phyloP scores from a whole-genome alignment of 768 basidiomycete genomes.

The Aureoboletus auriporus region DNA sequence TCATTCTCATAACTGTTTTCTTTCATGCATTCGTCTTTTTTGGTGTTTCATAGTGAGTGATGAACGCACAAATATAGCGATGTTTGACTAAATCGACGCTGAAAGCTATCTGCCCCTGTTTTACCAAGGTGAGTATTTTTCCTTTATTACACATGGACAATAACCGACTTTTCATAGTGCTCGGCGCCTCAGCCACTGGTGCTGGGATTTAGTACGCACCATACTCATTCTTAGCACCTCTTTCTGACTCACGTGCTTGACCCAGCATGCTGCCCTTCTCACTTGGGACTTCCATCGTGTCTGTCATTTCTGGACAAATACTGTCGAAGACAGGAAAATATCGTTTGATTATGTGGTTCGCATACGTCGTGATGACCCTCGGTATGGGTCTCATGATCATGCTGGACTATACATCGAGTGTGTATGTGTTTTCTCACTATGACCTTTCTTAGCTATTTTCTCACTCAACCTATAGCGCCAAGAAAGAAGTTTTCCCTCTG shows the following conservation, averaged over 20 bases:
- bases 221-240: background rate
- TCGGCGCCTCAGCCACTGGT: constrained; percentile 69
- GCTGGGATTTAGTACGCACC: constrained; percentile 58
- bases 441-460: background rate
- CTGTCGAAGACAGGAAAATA: constrained; percentile 58
- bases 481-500: constrained; percentile 60
- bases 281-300: constrained; percentile 50
- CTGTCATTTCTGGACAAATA: constrained; percentile 53
- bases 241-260: background rate
- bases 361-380: constrained; percentile 52
- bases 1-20: constrained; percentile 55
- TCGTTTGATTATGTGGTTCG: constrained; percentile 58
- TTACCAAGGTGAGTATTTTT: constrained; percentile 46
- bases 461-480: constrained; percentile 40
- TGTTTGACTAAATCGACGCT: background rate
- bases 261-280: constrained; percentile 73
- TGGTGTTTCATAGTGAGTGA: constrained; percentile 30
- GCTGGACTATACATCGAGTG: constrained; percentile 52
- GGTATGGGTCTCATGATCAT: constrained; percentile 75
- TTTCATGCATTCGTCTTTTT: constrained; percentile 67
- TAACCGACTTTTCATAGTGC: constrained; percentile 32
- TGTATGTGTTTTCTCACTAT: constrained; percentile 6
- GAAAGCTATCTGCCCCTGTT: constrained; percentile 67
- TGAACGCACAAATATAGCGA: background rate
- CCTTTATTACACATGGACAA: background rate